Base-by-base conservation (phyloP, 2,329 filamentous ascomycete genomes). In the Epichloe hybrida region DNA sequence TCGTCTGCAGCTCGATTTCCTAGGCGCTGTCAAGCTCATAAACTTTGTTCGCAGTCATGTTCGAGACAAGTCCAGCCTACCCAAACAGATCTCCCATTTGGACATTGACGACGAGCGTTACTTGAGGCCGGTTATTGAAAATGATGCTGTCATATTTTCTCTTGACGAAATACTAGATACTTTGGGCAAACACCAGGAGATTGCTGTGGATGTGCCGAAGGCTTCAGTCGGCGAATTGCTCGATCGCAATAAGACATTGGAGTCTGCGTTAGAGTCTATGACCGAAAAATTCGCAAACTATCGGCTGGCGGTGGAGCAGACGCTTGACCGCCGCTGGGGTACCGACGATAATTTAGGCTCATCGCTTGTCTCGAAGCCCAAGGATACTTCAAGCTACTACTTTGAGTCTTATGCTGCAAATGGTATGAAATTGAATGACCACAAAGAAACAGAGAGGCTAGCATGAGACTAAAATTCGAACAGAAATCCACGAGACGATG, bases 401-500 rank as follows among this genome's bases (percentile, higher is more conserved):
- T 77, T 75, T 62, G 74, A 90, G 76, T 79, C 80, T 17, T 83
- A 79, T 57, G 75, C 77, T 9, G 69, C 72, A 52, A 72, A 74
- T 54, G 81, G 84, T 85, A 67, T 55, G 72, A 58, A 41, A 21
- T 13, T 17, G 34, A 12, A n/a, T 6, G 34, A 8, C 12, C 13
- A 23, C n/a, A 15, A 12, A 15, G 3, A 15, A n/a, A 20, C 46
- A 40, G 15, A 44, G 13, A 23, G 21, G 21, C n/a, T 21, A 23
- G 3, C 2, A 20, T 4, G n/a, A 42, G 23, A 34, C 54, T 57
- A 40, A 40, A 7, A 0, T 9, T 17, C 12, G n/a, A 3, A 37
- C 34, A 86, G 87, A 88, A 52, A 96, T 97, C 51, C 90, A 97
- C 65, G 88, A 95, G 64, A 89, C 86, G 7, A 97, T 97, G 90